Evolutionary conservation across 257 asterid species (phyloP), one percentile per base, ranked within the genome.

Genomic region (Anisodus acutangulus): DNA sequence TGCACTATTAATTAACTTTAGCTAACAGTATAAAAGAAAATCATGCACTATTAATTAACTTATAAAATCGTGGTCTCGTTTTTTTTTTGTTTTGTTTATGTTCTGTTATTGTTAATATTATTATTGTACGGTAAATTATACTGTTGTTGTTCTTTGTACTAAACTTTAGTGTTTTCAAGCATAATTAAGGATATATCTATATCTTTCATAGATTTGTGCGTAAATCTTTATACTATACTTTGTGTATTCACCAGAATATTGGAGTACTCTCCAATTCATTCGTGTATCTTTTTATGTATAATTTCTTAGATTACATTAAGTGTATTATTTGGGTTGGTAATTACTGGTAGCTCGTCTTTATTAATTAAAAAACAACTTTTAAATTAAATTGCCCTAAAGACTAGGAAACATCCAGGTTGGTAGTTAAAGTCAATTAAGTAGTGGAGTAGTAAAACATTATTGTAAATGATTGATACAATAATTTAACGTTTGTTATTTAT

Each of bases 361-460:
- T 49, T 74, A 72, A 11, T 72, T n/a, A 72, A 17, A 41, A 71
- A 9, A 13, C 3, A 49, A 49, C 63, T 8, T 51, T 22, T 22
- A 22, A 22, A 22, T 6, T 26, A 76, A 76, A 76, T 53, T 26
- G 13, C 47, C 64, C 64, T 26, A 51, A 2, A 76, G 81, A 76
- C 6, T 26, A 26, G 63, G 81, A 76, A 51, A 6, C 63, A 13
- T 53, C 63, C 47, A 7, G 47, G 0, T 26, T 51, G 81, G 26
- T 76, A 51, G 64, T 76, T 76, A 76, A 51, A 76, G 63, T 76
- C 63, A 76, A 76, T 51, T 13, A 76, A 6, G 45, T 76, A 76
- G 60, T 19, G 6, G 6, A 67, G 12, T 26, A 51, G 60, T 22
- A 76, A 26, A 26, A 26, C 81, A 51, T 19, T 76, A 26, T 26